Conservation (phyloP, 2,329 filamentous ascomycete genomes). For the Diplodia corticola region DNA sequence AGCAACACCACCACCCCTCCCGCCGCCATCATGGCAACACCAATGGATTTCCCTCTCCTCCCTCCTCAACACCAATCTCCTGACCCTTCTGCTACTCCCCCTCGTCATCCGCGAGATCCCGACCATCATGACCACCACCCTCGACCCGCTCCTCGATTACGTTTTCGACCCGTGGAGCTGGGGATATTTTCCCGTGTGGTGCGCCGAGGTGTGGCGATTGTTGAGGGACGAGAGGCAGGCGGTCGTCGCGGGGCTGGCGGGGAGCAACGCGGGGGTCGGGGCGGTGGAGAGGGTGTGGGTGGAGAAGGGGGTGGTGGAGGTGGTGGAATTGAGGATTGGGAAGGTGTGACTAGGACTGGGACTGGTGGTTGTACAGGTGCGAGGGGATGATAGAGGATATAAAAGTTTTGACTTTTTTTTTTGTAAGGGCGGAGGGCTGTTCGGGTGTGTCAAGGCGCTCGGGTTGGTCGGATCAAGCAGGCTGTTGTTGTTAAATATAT, state of each 20-base stretch:
- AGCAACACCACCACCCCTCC: background rate
- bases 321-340: background rate
- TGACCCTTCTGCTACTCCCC: slow-evolving; percentile 1
- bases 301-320: slow-evolving; percentile 5
- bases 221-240: background rate
- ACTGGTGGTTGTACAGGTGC: background rate
- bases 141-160: slow-evolving; percentile 18
- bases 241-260: background rate
- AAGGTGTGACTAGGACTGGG: background rate
- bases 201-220: slow-evolving; percentile 21
- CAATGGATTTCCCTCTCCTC: background rate
- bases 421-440: no score
- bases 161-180: slow-evolving; percentile 17
- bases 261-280: background rate
- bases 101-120: slow-evolving; percentile 19
- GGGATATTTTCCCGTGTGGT: slow-evolving; percentile 18
- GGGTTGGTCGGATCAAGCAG: no score
- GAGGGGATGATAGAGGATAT: background rate
- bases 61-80: slow-evolving; percentile 5
- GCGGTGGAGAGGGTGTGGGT: background rate
- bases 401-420: background rate
- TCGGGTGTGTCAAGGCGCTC: no score
- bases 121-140: slow-evolving; percentile 14
- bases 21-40: no score
- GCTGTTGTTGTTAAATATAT: no score